Evolutionary conservation across 1,284 basidiomycete genomes (phyloP).

Genomic region (Irpex lacteus): DNA sequence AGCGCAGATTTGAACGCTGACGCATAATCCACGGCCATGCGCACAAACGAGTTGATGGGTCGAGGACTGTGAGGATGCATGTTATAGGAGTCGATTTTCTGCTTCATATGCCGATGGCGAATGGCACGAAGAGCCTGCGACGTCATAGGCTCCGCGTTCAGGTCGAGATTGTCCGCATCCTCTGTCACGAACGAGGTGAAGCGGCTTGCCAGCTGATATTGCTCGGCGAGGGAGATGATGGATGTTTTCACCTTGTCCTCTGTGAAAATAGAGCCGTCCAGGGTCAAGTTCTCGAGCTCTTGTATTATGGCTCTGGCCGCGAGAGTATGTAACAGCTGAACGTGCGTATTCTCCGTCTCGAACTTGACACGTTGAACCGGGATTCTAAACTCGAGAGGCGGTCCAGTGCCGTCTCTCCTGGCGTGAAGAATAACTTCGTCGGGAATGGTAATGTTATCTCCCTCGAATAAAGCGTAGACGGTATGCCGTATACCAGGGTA

Average conservation of each 20-base stretch:
- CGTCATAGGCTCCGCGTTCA: background rate
- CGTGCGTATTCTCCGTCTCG: conserved; percentile 1
- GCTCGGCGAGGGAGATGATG: conserved; percentile 8
- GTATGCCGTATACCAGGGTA: conserved; percentile 10
- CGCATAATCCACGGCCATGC: background rate
- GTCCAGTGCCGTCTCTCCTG: conserved; percentile 6
- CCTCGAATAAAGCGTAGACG: conserved; percentile 13
- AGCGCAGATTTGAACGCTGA: background rate
- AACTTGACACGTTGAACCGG: conserved; percentile 14
- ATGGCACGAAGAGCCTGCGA: background rate
- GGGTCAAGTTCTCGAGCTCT: conserved; percentile 3
- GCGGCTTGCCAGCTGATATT: conserved; percentile 10
- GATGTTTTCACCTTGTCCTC: conserved; percentile 10
- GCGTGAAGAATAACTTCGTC: conserved; percentile 8
- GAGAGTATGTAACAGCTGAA: conserved; percentile 16
- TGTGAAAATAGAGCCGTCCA: background rate
- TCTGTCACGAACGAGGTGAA: conserved; percentile 10
- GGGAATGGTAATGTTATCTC: background rate
- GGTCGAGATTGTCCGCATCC: background rate
- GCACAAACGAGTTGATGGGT: background rate
- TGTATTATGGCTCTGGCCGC: conserved; percentile 16
- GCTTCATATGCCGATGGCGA: background rate
- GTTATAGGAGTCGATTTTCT: background rate
- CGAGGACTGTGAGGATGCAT: background rate
- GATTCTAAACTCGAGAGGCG: conserved; percentile 6